Evolutionary conservation across 371 early-diverging fungal genomes (phyloP), one percentile per base, ranked within the genome.

Genomic region (Chytridium lagenaria): DNA sequence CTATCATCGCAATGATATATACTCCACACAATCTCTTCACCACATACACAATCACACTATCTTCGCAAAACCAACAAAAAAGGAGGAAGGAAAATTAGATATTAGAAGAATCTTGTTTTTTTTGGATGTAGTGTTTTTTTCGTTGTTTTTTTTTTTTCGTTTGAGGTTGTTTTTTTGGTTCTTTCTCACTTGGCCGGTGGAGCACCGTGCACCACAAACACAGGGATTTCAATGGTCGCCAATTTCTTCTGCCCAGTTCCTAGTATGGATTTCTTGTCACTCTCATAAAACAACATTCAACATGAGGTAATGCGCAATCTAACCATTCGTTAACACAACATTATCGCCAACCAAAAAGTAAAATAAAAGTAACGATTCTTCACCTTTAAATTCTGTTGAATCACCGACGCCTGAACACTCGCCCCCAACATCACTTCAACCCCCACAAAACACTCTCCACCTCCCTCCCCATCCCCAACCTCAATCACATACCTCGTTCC

Each of bases 321-420:
- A 28, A 7, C n/a, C n/a, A n/a, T n/a, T n/a, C n/a, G n/a, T n/a
- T n/a, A n/a, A n/a, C n/a, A n/a, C n/a, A n/a, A n/a, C n/a, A n/a
- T n/a, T n/a, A n/a, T n/a, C n/a, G n/a, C n/a, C n/a, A n/a, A n/a
- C n/a, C n/a, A n/a, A n/a, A n/a, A n/a, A n/a, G n/a, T 16, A 10
- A 44, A 2, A 28, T 38, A 40, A 16, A 40, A 1, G 30, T 19
- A 26, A 66, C 19, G n/a, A 22, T 38, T 7, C 57, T 12, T n/a
- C 16, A 66, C 66, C 66, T 66, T 66, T 2, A 66, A 66, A 28
- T 66, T 66, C 66, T 66, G 66, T 33, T 66, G 66, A 10, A 66
- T 30, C 10, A 66, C 66, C 5, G 66, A 66, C 2, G 66, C 22
- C 34, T 66, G 66, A 15, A 28, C 28, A 33, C 2, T 38, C 7